Conservation (phyloP, 2,329 filamentous ascomycete species). For the Fusarium sp. region DNA sequence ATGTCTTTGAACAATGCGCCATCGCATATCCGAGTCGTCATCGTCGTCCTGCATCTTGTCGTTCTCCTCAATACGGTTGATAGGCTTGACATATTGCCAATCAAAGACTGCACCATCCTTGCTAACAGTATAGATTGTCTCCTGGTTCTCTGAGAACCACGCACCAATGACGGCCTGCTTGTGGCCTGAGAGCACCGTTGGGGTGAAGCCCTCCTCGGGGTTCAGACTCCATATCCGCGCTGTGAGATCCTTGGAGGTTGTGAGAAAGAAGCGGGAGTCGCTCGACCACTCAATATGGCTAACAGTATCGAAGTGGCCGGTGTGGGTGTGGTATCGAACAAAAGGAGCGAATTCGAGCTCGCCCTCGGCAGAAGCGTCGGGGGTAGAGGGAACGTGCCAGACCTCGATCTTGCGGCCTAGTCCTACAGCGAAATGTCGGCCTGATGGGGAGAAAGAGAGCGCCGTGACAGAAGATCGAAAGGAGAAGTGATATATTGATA, state of each 20-base stretch:
- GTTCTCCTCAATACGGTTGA: constrained; percentile 66
- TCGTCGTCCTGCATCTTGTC: constrained; percentile 72
- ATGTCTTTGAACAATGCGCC: constrained; percentile 91
- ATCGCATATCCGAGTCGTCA: constrained; percentile 77
- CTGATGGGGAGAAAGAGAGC: constrained; percentile 90
- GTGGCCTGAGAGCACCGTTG: constrained; percentile 91
- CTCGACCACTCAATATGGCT: constrained; percentile 93
- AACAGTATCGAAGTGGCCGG: constrained; percentile 89
- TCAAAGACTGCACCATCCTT: constrained; percentile 97
- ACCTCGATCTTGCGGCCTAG: constrained; percentile 91
- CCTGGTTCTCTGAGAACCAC: constrained; percentile 96
- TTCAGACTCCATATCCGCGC: constrained; percentile 95
- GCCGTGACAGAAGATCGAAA: constrained; percentile 87
- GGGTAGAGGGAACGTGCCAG: constrained; percentile 94
- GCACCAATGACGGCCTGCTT: constrained; percentile 90
- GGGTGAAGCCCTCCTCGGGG: constrained; percentile 86
- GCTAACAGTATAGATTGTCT: constrained; percentile 95
- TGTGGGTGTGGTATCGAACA: constrained; percentile 85
- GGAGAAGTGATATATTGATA: constrained; percentile 95
- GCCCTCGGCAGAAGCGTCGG: constrained; percentile 81
- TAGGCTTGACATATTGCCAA: constrained; percentile 84
- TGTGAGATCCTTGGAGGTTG: constrained; percentile 90
- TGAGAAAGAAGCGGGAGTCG: constrained; percentile 96
- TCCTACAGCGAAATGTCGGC: constrained; percentile 89
- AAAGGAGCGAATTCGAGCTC: constrained; percentile 97